Evolutionary conservation across 176 grass and related monocot genomes (phyloP), one percentile per base, ranked within the genome.

Genomic region (Rhynchospora pubera): DNA sequence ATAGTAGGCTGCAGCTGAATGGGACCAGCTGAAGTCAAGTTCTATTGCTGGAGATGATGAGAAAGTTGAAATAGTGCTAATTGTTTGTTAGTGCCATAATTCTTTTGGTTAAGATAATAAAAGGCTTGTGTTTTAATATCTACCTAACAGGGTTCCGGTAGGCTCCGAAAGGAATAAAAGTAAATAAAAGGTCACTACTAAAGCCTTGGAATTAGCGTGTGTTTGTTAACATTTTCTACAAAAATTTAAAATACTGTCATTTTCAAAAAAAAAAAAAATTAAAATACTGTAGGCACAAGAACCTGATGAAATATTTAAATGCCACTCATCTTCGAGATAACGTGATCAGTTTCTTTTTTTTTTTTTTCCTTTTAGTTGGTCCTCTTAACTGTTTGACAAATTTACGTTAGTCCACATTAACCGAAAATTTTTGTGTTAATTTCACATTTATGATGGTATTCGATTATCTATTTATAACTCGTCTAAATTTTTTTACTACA

Each of bases 31-130:
- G 65, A 68, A 61, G 12, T 19, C 16, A n/a, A 65, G 65, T 68
- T 67, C 32, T 39, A 68, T 44, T 68, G 44, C 52, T 51, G 71
- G 71, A 76, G 53, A 76, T 76, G 6, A 76, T 76, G 71, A 32
- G 13, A 76, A 53, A 76, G 71, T 76, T 76, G 71, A 75, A 75
- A 75, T 52, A 75, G 46, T 55, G 47, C 23, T 55, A 76, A 76
- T 30, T 55, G 48, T 55, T 28, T 53, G 22, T 23, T 55, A 55
- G 47, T 76, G 71, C 13, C 26, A 30, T 76, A 28, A 55, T 76
- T 51, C 46, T 55, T 55, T 75, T 30, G 5, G 23, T 76, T 76
- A 53, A 30, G 71, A 55, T 76, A 76, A 53, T 15, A 15, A 76
- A 18, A 55, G 21, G 22, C 46, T 52, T 14, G 70, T 74, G 46